Conservation (phyloP, 2,329 filamentous ascomycete species). For the Graphilbum ipis-grandicollis region DNA sequence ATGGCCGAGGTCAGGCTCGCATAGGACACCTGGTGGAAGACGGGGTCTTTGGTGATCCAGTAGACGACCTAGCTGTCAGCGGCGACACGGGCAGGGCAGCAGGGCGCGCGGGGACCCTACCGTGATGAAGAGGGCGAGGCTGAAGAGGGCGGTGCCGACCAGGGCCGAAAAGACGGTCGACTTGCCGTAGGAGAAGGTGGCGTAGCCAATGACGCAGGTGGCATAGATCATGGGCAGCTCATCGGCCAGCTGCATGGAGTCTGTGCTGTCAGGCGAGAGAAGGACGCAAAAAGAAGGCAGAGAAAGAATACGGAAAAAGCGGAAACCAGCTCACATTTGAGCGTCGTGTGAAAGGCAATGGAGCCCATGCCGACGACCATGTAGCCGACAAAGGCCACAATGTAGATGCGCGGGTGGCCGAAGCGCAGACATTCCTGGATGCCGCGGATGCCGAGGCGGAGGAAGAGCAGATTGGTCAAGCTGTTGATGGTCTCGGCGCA, state of each 20-base stretch:
- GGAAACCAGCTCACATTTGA: slow-evolving; percentile 41
- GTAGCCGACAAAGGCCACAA: slow-evolving; percentile 41
- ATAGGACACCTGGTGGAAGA: slow-evolving; percentile 70
- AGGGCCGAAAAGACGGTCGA: slow-evolving; percentile 22
- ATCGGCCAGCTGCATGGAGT: slow-evolving; percentile 42
- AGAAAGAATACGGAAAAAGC: no score
- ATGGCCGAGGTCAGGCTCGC: slow-evolving; percentile 54
- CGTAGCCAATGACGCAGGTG: slow-evolving; percentile 38
- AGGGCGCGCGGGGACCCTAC: slow-evolving; percentile 7
- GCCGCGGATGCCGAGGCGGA: slow-evolving; percentile 61
- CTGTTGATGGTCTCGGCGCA: slow-evolving; percentile 33
- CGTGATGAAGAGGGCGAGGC: slow-evolving; percentile 52
- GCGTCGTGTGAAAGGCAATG: slow-evolving; percentile 36
- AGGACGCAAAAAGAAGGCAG: not conserved
- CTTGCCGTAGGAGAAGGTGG: slow-evolving; percentile 56
- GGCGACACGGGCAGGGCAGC: not conserved
- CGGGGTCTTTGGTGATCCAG: slow-evolving; percentile 63
- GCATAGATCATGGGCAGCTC: slow-evolving; percentile 45
- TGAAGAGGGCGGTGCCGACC: slow-evolving; percentile 38
- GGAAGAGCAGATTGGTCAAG: slow-evolving; percentile 66
- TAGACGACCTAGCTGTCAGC: slow-evolving; percentile 26
- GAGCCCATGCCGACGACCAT: slow-evolving; percentile 36
- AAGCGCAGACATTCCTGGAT: slow-evolving; percentile 55
- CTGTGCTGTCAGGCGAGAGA: slow-evolving; percentile 13
- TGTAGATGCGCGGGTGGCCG: slow-evolving; percentile 59